Evolutionary conservation across 768 basidiomycete genomes (phyloP).

Genomic region (Lentinus brumalis): DNA sequence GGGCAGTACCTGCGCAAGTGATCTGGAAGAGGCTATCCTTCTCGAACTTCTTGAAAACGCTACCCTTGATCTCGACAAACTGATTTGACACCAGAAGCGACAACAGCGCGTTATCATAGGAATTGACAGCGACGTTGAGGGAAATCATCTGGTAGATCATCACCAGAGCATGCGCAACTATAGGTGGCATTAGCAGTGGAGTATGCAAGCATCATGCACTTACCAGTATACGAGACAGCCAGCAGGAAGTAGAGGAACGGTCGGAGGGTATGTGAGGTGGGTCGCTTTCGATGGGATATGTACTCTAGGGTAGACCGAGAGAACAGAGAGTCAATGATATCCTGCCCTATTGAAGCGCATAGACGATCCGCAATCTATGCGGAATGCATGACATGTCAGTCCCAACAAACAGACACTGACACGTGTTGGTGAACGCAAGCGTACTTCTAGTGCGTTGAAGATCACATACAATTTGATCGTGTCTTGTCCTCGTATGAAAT

Average conservation of each 20-base stretch:
- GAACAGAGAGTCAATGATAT: slow-evolving; percentile 94
- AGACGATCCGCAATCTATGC: slow-evolving; percentile 89
- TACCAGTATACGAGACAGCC: slow-evolving; percentile 82
- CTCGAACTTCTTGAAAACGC: slow-evolving; percentile 99
- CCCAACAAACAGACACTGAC: not conserved
- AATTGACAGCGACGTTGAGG: slow-evolving; percentile 96
- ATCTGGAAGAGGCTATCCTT: slow-evolving; percentile 99
- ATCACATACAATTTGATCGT: slow-evolving; percentile 99
- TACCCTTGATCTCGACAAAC: slow-evolving; percentile 99
- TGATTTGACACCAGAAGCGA: slow-evolving; percentile 96
- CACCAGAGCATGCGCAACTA: slow-evolving; percentile 89
- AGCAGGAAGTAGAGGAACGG: slow-evolving; percentile 85
- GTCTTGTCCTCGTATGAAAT: slow-evolving; percentile 95
- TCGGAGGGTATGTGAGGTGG: slow-evolving; percentile 67
- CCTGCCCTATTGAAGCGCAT: slow-evolving; percentile 96
- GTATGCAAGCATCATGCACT: slow-evolving; percentile 26
- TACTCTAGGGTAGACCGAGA: slow-evolving; percentile 86
- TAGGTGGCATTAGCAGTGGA: not conserved
- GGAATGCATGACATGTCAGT: not conserved
- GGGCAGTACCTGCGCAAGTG: slow-evolving; percentile 80
- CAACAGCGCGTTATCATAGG: slow-evolving; percentile 93
- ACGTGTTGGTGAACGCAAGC: slow-evolving; percentile 25
- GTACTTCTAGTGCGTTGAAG: slow-evolving; percentile 95
- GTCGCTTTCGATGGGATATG: slow-evolving; percentile 60
- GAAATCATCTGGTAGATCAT: slow-evolving; percentile 95